A percentile compares a stretch with the other conserved stretches of the same genome.
Evolutionary conservation across 2,329 filamentous ascomycete genomes (phyloP).

Genomic region (Fusarium tuaranense): DNA sequence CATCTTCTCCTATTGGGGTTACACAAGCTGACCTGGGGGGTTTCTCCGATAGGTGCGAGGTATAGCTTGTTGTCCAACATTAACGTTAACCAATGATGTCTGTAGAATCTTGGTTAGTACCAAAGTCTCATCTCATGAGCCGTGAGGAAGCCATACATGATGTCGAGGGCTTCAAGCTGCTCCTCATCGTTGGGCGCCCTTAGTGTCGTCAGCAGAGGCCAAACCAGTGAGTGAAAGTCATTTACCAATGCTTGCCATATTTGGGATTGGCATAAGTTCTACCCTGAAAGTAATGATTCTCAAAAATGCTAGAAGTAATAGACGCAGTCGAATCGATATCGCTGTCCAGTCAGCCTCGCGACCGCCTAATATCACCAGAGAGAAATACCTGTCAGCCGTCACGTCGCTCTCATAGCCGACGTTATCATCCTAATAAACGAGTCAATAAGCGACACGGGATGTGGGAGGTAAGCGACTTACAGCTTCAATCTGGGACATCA

Average conservation of each 20-base stretch:
- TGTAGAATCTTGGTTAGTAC: background rate
- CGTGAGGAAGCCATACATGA: conserved; percentile 27
- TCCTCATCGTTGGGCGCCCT: conserved; percentile 41
- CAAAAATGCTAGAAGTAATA: conserved; percentile 41
- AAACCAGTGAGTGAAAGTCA: fast-evolving
- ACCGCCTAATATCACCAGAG: fast-evolving
- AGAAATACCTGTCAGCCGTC: conserved; percentile 16
- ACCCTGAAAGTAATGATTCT: conserved; percentile 36
- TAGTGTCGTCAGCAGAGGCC: background rate
- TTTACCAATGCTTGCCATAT: conserved; percentile 41
- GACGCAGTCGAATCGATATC: conserved; percentile 33
- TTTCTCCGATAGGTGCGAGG: conserved; percentile 32
- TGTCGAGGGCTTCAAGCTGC: conserved; percentile 40
- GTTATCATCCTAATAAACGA: conserved; percentile 14
- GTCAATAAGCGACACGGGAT: background rate
- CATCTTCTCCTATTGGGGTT: fast-evolving
- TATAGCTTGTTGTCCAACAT: conserved; percentile 39
- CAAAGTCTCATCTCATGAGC: background rate
- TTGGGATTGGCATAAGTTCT: conserved; percentile 39
- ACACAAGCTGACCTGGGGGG: conserved; percentile 18
- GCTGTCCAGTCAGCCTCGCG: conserved; percentile 9
- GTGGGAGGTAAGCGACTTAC: conserved; percentile 10
- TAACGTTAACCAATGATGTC: conserved; percentile 39
- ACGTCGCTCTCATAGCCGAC: conserved; percentile 22
- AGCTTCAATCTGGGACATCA: conserved; percentile 23